These are phyloP conservation scores for Linanthus parryae DNA, from an alignment of 148 eudicot genomes.

Conservation along the genomic window DNA sequence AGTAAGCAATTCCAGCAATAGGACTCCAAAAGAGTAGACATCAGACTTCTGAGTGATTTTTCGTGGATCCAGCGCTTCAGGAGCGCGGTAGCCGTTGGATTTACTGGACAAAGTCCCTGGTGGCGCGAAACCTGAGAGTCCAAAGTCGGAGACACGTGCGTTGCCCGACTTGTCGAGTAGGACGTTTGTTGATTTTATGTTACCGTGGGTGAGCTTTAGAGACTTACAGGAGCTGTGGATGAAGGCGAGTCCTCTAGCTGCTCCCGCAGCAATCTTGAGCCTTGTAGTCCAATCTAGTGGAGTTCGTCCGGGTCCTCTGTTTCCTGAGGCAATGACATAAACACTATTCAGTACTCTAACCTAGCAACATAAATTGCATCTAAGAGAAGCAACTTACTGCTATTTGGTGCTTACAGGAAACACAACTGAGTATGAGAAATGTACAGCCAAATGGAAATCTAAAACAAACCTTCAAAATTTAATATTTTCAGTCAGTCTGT, in stretches of 20 bases:
- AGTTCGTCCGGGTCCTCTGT: conserved; percentile 88
- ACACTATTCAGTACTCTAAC: too few species aligned
- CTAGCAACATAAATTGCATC: too few species aligned
- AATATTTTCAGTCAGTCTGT: too few species aligned
- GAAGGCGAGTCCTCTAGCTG: conserved; percentile 67
- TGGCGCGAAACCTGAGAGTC: conserved; percentile 50
- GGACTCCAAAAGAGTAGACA: conserved; percentile 88
- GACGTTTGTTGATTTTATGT: conserved; percentile 85
- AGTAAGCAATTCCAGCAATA: conserved; percentile 78
- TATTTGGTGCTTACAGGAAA: too few species aligned
- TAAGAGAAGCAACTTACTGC: too few species aligned
- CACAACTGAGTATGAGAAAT: too few species aligned
- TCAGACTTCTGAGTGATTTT: conserved; percentile 64
- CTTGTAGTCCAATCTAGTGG: conserved; percentile 91
- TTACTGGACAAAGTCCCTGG: conserved; percentile 23
- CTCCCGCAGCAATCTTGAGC: conserved; percentile 69
- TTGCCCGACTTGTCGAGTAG: conserved; percentile 61
- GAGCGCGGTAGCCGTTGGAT: conserved; percentile 79
- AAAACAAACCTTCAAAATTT: too few species aligned
- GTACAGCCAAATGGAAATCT: too few species aligned
- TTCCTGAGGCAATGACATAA: conserved; percentile 41
- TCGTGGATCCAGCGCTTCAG: conserved; percentile 50
- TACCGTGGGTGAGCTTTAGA: conserved; percentile 68
- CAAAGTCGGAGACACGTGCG: conserved; percentile 77
- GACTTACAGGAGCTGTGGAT: conserved; percentile 64